These are phyloP conservation scores for Paracorniculantispora psalliotae DNA, from an alignment of 2,329 filamentous ascomycete species.

Conservation along the genomic window DNA sequence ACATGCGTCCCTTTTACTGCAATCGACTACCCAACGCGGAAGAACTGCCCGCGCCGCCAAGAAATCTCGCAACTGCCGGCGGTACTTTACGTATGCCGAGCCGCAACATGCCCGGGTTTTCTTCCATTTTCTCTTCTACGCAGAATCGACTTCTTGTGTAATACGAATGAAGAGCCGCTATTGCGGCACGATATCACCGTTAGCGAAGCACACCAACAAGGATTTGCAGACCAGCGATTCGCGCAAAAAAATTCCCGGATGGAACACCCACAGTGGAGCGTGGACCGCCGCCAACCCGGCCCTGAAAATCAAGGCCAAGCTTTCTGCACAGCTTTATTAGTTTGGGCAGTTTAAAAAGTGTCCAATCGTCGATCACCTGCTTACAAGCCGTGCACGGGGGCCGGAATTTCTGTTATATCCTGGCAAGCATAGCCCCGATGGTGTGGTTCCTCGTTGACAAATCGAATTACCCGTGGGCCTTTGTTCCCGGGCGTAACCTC, in stretches of 20 bases:
- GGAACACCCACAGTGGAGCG: background rate
- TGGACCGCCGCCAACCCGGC: background rate
- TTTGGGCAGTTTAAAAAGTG: background rate
- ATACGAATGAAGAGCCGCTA: too few species aligned
- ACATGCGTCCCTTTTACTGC: background rate
- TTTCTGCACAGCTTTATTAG: too few species aligned
- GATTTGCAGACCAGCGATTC: background rate
- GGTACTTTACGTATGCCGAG: too few species aligned
- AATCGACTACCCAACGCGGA: background rate
- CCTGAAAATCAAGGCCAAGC: conserved; percentile 2
- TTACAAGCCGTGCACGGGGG: too few species aligned
- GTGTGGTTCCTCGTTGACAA: background rate
- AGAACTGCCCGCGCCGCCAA: too few species aligned
- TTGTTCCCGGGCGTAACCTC: too few species aligned
- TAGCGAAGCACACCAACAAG: too few species aligned
- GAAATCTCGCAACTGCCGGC: background rate
- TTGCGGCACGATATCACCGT: background rate
- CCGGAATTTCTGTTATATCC: background rate
- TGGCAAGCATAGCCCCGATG: background rate
- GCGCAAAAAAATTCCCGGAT: background rate
- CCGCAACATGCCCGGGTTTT: too few species aligned
- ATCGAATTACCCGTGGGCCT: background rate
- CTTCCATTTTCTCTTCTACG: too few species aligned
- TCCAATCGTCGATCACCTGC: background rate
- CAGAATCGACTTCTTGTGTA: too few species aligned